A percentile compares a stretch with the other conserved stretches of the same genome.
These are phyloP conservation scores for Dichotomopilus funicola DNA, from an alignment of 2,329 filamentous ascomycete genomes.

Conservation along the genomic window DNA sequence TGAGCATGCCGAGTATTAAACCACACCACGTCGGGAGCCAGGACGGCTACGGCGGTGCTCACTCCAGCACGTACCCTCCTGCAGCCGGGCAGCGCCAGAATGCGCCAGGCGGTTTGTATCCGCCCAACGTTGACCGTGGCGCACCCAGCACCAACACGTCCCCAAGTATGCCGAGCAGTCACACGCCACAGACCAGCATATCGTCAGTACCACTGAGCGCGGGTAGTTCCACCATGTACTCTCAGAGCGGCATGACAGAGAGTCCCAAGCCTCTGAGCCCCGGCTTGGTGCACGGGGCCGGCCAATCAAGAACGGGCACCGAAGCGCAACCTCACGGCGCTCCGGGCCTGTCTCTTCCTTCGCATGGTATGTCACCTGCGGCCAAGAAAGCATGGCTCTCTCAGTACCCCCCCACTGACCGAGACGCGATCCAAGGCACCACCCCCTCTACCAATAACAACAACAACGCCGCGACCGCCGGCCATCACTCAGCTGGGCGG, in stretches of 20 bases:
- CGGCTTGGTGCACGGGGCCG: constrained; percentile 40
- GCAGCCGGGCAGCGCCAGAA: constrained; percentile 43
- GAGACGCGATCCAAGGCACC: constrained; percentile 36
- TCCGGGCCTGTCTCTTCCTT: constrained; percentile 21
- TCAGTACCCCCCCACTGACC: constrained; percentile 27
- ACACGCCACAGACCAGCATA: constrained; percentile 45
- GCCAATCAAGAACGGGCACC: constrained; percentile 33
- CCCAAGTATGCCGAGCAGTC: constrained; percentile 42
- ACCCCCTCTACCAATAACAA: too few species aligned
- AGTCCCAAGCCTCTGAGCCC: constrained; percentile 80
- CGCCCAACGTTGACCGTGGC: constrained; percentile 52
- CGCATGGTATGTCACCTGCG: constrained; percentile 32
- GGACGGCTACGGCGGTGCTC: constrained; percentile 46
- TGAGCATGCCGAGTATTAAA: constrained; percentile 70
- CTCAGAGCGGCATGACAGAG: constrained; percentile 70
- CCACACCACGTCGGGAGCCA: constrained; percentile 57
- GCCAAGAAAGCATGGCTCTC: constrained; percentile 26
- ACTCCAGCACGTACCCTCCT: constrained; percentile 75
- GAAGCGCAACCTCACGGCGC: constrained; percentile 31
- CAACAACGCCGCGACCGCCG: constrained; percentile 10
- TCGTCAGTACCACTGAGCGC: constrained; percentile 42
- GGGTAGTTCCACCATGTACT: constrained; percentile 56
- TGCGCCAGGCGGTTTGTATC: constrained; percentile 51
- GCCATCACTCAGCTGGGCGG: constrained; percentile 19
- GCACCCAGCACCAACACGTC: constrained; percentile 51